Evolutionary conservation across 2,329 filamentous ascomycete species (phyloP), one percentile per base, ranked within the genome.

Genomic region (Cordyceps cicadae): DNA sequence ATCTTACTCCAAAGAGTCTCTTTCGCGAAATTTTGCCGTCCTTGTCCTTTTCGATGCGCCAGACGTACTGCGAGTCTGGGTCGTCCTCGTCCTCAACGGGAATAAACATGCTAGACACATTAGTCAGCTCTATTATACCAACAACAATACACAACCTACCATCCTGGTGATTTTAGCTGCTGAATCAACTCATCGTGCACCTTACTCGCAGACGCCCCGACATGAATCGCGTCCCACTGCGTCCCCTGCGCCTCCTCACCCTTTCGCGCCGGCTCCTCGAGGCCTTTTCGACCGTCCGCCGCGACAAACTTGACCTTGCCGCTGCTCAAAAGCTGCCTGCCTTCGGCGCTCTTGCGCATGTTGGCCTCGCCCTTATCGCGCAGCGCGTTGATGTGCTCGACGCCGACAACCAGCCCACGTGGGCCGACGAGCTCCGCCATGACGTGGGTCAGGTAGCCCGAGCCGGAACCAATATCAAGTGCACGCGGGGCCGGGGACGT

Each of bases 201-300:
- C 69, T 85, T 82, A 26, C 76, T 81, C 0, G 93, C 93, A 8
- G 91, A 89, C 0, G 94, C 94, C 0, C 94, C 94, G 3, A 97
- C 94, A 71, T 97, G 94, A 62, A 99, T 97, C 2, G 89, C 92
- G 79, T 97, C 91, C 80, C 93, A 99, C 0, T 85, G 81, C 34
- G 72, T 75, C 63, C 75, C 79, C 14, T 77, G 75, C 60, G 78
- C 78, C 6, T 78, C 79, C 50, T 74, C 72, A 2, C 76, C 83
- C 67, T 68, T 75, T 61, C 74, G 68, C 1, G 69, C 64, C 12
- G 68, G 66, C 66, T 80, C 81, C 2, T 79, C 68, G 59, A 82
- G 87, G 1, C 88, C 88, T 63, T 82, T 79, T 5, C 89, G 74
- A 1, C 88, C 89, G 75, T 97, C 92, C 0, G 86, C 92, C 0